Percentiles rank a stretch among this genome's conserved stretches.
Evolutionary conservation across 2,329 filamentous ascomycete genomes (phyloP).

Genomic region (Scedosporium boydii): DNA sequence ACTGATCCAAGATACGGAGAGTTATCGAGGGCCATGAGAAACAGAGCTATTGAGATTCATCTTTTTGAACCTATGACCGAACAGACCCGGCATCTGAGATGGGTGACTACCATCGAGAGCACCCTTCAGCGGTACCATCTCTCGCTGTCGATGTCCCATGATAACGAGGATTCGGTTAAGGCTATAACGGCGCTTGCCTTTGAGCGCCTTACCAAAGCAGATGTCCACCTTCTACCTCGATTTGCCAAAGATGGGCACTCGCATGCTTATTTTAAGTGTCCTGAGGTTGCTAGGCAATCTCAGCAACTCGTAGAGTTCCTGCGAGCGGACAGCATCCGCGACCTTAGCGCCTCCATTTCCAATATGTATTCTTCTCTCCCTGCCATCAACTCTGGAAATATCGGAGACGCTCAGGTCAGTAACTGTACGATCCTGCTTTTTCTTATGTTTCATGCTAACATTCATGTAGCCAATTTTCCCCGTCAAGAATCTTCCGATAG

Average conservation of each 20-base stretch:
- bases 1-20: constrained; percentile 90
- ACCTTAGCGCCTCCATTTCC: constrained; percentile 19
- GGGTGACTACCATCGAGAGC: constrained; percentile 38
- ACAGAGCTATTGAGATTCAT: constrained; percentile 84
- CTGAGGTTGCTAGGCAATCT: not conserved
- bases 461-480: constrained; percentile 44
- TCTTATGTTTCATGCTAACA: constrained; percentile 6
- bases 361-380: constrained; percentile 25
- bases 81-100: constrained; percentile 23
- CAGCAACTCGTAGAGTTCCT: constrained; percentile 3
- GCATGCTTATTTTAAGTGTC: not conserved
- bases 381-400: constrained; percentile 14
- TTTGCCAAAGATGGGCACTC: constrained; percentile 7
- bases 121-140: constrained; percentile 36
- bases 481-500: constrained; percentile 46
- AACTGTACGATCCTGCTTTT: constrained; percentile 10
- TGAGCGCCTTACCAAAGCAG: constrained; percentile 9
- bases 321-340: constrained; percentile 1
- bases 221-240: constrained; percentile 10
- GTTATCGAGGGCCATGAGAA: constrained; percentile 91
- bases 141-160: constrained; percentile 3
- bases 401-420: constrained; percentile 35
- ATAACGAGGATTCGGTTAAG: not conserved
- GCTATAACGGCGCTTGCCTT: constrained; percentile 6
- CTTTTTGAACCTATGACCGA: constrained; percentile 40